Evolutionary conservation across 768 basidiomycete species (phyloP).

Genomic region (Atractiella rhizophila): DNA sequence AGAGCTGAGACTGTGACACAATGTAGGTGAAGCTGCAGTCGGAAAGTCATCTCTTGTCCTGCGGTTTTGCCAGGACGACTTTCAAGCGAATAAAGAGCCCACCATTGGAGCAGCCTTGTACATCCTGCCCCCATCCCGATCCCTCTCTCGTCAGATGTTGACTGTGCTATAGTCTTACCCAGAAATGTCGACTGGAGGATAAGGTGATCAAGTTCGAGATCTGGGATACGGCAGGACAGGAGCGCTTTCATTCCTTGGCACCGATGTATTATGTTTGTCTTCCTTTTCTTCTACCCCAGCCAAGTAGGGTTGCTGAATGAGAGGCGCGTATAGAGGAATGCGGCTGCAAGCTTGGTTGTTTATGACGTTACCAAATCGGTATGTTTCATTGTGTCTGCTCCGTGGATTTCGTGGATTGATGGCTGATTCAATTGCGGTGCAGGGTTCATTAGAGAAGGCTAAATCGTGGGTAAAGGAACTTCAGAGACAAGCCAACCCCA

Average conservation of each 20-base stretch:
- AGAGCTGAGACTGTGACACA: neutral
- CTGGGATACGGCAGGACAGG: slow-evolving; percentile 88
- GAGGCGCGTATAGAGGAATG: neutral
- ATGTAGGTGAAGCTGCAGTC: slow-evolving; percentile 79
- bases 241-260: slow-evolving; percentile 91
- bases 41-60: slow-evolving; percentile 97
- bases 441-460: slow-evolving; percentile 79
- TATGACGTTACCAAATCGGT: slow-evolving; percentile 10
- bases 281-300: neutral
- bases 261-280: neutral
- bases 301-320: slow-evolving; percentile 5
- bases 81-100: slow-evolving; percentile 94
- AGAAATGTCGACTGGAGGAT: slow-evolving; percentile 87
- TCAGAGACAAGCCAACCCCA: slow-evolving; percentile 93
- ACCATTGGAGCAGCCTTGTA: slow-evolving; percentile 60
- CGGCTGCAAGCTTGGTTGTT: neutral
- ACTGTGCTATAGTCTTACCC: slow-evolving; percentile 31
- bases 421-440: neutral
- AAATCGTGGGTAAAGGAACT: slow-evolving; percentile 99
- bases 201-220: slow-evolving; percentile 43
- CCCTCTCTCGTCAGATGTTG: neutral
- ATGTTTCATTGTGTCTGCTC: neutral
- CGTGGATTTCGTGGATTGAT: neutral
- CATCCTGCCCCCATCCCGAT: neutral
- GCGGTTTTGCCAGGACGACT: slow-evolving; percentile 89